A percentile compares a stretch with the other conserved stretches of the same genome.
phyloP scores from a whole-genome alignment of 2,329 filamentous ascomycete genomes.

The Aureobasidium pullulans region DNA sequence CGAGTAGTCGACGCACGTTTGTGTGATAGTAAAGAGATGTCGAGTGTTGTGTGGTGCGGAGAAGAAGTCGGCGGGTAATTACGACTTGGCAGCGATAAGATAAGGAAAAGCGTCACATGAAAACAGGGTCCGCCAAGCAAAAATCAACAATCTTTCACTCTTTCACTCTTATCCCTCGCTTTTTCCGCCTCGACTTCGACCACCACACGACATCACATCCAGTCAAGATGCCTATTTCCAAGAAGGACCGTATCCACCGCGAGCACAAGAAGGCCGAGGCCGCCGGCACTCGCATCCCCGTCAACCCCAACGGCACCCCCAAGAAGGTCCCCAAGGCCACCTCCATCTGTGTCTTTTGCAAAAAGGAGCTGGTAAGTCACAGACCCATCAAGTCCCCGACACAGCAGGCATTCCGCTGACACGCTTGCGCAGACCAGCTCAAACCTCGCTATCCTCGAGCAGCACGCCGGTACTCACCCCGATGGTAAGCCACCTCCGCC shows the following conservation, averaged over 20 bases:
- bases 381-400: neutral
- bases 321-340: constrained; percentile 49
- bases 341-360: constrained; percentile 30
- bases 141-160: constrained; percentile 3
- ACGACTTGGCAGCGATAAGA: neutral
- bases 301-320: constrained; percentile 49
- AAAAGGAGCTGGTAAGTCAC: constrained; percentile 22
- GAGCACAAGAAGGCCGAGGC: constrained; percentile 51
- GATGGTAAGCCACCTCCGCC: constrained; percentile 20
- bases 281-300: constrained; percentile 46
- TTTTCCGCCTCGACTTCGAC: neutral
- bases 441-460: constrained; percentile 45
- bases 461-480: constrained; percentile 47
- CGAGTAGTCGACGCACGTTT: no score
- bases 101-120: neutral
- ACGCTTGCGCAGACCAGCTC: constrained; percentile 34
- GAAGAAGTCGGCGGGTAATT: neutral
- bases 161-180: neutral
- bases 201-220: neutral
- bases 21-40: no score
- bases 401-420: neutral
- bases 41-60: no score
- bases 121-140: constrained; percentile 9
- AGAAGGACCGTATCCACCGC: constrained; percentile 45
- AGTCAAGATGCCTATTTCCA: constrained; percentile 40